Evolutionary conservation across 345 rosid genomes (phyloP).

Genomic region (Lepidium didymum): DNA sequence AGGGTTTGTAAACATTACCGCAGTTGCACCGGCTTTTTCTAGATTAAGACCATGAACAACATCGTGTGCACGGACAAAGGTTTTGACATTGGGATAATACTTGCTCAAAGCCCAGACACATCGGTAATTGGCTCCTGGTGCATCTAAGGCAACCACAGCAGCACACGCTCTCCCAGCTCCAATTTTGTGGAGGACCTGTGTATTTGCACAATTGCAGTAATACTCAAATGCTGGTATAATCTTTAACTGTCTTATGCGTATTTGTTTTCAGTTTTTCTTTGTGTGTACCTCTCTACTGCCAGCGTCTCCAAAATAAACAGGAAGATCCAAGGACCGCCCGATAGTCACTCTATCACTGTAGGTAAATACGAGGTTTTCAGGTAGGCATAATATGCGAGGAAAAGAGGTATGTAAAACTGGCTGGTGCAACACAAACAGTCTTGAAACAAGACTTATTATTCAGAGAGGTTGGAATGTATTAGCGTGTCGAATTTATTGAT

Average conservation of each 20-base stretch:
- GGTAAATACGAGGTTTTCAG: slow-evolving; percentile 8
- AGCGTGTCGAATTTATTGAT: neutral
- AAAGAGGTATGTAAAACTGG: neutral
- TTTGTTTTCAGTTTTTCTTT: neutral
- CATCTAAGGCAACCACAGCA: slow-evolving; percentile 87
- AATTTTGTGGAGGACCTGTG: slow-evolving; percentile 88
- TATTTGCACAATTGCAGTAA: slow-evolving; percentile 1
- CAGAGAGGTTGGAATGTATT: neutral
- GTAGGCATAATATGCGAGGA: neutral
- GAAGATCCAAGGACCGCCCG: slow-evolving; percentile 94
- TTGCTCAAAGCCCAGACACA: slow-evolving; percentile 99
- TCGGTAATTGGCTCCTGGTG: slow-evolving; percentile 98
- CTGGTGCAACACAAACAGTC: neutral
- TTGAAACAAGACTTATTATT: neutral
- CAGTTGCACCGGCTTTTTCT: slow-evolving; percentile 97
- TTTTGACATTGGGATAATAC: slow-evolving; percentile 90
- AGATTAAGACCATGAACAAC: slow-evolving; percentile 92
- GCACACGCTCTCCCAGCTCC: slow-evolving; percentile 98
- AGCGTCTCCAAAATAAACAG: slow-evolving; percentile 96
- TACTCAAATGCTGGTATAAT: neutral
- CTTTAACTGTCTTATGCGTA: neutral
- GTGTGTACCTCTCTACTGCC: slow-evolving; percentile 91
- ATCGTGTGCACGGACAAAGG: slow-evolving; percentile 97
- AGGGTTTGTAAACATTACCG: slow-evolving; percentile 44
- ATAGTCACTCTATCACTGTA: slow-evolving; percentile 93